Evolutionary conservation across 306 rosid genomes (phyloP).

Genomic region (Inga leiocalycina): DNA sequence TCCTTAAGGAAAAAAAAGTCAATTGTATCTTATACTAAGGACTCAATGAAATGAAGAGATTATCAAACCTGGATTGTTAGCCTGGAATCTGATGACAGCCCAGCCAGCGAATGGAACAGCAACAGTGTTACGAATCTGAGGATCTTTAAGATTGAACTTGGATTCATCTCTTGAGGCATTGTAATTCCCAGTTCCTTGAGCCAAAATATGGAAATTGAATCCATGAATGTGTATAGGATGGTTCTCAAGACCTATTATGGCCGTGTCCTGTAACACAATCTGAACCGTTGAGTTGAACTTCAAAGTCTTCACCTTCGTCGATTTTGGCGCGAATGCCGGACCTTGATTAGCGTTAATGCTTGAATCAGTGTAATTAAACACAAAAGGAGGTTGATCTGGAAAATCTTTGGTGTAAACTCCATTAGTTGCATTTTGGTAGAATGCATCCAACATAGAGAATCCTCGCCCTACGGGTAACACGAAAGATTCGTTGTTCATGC

Average conservation of each 20-base stretch:
- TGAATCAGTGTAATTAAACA: conserved; percentile 49
- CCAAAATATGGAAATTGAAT: conserved; percentile 33
- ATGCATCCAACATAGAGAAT: conserved; percentile 56
- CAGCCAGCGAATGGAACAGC: conserved; percentile 59
- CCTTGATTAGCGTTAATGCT: neutral
- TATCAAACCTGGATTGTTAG: conserved; percentile 36
- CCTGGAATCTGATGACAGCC: conserved; percentile 49
- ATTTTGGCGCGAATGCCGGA: conserved; percentile 36
- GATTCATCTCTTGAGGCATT: conserved; percentile 34
- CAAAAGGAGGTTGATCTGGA: conserved; percentile 44
- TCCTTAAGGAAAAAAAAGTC: too few relatives aligned
- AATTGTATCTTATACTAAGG: too few relatives aligned
- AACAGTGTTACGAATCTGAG: conserved; percentile 52
- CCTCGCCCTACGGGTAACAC: conserved; percentile 34
- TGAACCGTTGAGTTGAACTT: conserved; percentile 58
- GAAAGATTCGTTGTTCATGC: conserved; percentile 68
- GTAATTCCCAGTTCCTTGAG: conserved; percentile 44
- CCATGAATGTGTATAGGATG: conserved; percentile 42
- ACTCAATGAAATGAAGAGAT: neutral
- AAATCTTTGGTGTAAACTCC: conserved; percentile 56
- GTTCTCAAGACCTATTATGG: conserved; percentile 22
- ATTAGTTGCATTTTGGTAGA: neutral
- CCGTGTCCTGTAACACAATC: conserved; percentile 56
- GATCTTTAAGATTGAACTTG: conserved; percentile 46
- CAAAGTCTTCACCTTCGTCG: conserved; percentile 50